Base-by-base conservation (phyloP, 2,329 filamentous ascomycete species). In the Ceratocystis eucalypticola region DNA sequence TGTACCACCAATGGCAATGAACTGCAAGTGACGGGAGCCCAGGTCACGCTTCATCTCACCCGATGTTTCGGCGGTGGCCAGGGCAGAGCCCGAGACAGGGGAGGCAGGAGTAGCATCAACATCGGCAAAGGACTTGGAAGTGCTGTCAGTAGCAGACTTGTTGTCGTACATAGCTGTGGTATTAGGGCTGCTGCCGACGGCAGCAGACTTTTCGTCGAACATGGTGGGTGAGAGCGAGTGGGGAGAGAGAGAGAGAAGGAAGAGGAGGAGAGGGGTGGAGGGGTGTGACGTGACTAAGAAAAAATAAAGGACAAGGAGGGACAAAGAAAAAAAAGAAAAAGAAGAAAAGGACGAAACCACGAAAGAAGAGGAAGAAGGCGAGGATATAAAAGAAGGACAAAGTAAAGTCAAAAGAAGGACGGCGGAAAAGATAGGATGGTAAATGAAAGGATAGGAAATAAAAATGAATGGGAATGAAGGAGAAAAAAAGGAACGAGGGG, bases 1-100 rank as follows among this genome's bases (percentile, higher is more conserved):
- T 15, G 86, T 88, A 65, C 84, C 85, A 41, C 79, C 79, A 28
- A 80, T 79, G 69, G 79, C 79, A 66, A 80, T 79, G 73, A 80
- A 80, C 70, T 80, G 78, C 61, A 81, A 72, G 67, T 81, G 79
- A 48, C 77, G 75, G 50, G 74, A 72, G 62, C 71, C 68, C 50
- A 78, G 73, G 67, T 73, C 71, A 5, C 76, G 72, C 66, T 77
- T 62, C 41, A 57, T 57, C 28, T 57, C 53, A n/a, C 53, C 53
- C 15, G 53, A 57, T 6, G 17, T 33, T 57, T 57, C 53, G 15
- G 53, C 53, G 15, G 22, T 28, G 28, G 53, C 53, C 12, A 57
- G 25, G 28, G n/a, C 53, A 7, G 53, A 57, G 53, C 53, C 53
- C 17, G 33, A 2, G 41, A 25, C 28, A 17, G 59, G 37, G 37